Evolutionary conservation across 192 early-diverging fungal species (phyloP).

Genomic region (Podila epicladia): DNA sequence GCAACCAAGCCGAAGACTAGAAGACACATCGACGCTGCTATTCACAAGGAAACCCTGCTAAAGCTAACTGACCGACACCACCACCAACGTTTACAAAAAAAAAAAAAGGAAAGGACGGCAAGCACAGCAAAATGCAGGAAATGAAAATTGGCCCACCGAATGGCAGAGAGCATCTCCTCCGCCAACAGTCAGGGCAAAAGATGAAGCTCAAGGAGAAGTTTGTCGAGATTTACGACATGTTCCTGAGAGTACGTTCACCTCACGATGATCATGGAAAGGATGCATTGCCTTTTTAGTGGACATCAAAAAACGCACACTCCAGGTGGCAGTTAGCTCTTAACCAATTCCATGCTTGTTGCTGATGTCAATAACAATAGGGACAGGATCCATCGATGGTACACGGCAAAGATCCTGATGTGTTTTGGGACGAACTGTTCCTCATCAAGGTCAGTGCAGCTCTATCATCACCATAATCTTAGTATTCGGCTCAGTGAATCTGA

Average conservation of each 20-base stretch:
- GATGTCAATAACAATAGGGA: constrained; percentile 31
- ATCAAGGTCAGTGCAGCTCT: constrained; percentile 39
- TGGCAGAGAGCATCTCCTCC: constrained; percentile 33
- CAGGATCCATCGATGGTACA: constrained; percentile 51
- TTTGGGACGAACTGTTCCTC: constrained; percentile 58
- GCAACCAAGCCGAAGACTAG: no score
- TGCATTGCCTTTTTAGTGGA: no score
- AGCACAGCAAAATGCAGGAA: constrained; percentile 29
- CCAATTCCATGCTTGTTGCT: neutral
- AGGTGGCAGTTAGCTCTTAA: neutral
- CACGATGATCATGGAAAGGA: neutral
- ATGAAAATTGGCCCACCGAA: constrained; percentile 39
- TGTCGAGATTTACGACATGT: constrained; percentile 58
- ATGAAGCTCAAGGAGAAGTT: constrained; percentile 65
- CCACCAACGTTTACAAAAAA: no score
- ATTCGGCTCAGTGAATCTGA: neutral
- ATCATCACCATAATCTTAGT: neutral
- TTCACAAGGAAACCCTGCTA: no score
- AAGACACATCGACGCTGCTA: no score
- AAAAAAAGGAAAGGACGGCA: no score
- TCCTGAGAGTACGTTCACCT: constrained; percentile 52
- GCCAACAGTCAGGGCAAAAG: constrained; percentile 37
- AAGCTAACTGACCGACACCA: no score
- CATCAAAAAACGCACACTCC: no score
- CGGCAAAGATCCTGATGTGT: constrained; percentile 51